These are phyloP conservation scores for Beauveria pseudobassiana DNA, from an alignment of 2,329 filamentous ascomycete species.

Conservation along the genomic window DNA sequence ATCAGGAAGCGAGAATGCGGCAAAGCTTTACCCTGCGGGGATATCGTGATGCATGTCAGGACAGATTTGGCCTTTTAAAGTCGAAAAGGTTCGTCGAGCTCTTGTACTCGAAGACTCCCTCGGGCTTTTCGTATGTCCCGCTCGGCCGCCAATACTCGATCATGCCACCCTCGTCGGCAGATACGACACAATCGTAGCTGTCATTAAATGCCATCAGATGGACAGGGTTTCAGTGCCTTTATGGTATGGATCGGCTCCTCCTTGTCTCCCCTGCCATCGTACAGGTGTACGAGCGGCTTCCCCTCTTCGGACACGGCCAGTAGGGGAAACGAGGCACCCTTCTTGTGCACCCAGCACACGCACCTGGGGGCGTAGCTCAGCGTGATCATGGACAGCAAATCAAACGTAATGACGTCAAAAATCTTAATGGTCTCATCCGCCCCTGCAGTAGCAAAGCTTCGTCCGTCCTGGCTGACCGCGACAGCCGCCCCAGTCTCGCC, in stretches of 20 bases:
- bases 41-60: constrained; percentile 75
- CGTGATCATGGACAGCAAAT: constrained; percentile 75
- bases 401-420: constrained; percentile 77
- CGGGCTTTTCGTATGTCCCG: constrained; percentile 79
- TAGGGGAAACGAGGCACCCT: constrained; percentile 79
- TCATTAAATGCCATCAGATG: constrained; percentile 86
- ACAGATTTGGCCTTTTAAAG: constrained; percentile 93
- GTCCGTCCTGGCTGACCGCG: constrained; percentile 79
- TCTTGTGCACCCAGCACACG: constrained; percentile 85
- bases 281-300: constrained; percentile 69
- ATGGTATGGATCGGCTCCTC: constrained; percentile 69
- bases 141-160: constrained; percentile 90
- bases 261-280: constrained; percentile 82
- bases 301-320: constrained; percentile 74
- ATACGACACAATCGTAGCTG: constrained; percentile 81
- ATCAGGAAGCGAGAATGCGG: constrained; percentile 85
- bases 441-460: constrained; percentile 88
- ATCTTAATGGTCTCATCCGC: constrained; percentile 73
- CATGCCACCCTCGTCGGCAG: constrained; percentile 85
- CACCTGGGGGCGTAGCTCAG: constrained; percentile 68
- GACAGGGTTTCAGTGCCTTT: constrained; percentile 71
- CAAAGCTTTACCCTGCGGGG: constrained; percentile 82
- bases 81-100: constrained; percentile 92
- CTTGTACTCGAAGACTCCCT: constrained; percentile 87
- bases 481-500: constrained; percentile 85